Base-by-base conservation (phyloP, 2,329 filamentous ascomycete genomes). In the Aspergillus amoenus region DNA sequence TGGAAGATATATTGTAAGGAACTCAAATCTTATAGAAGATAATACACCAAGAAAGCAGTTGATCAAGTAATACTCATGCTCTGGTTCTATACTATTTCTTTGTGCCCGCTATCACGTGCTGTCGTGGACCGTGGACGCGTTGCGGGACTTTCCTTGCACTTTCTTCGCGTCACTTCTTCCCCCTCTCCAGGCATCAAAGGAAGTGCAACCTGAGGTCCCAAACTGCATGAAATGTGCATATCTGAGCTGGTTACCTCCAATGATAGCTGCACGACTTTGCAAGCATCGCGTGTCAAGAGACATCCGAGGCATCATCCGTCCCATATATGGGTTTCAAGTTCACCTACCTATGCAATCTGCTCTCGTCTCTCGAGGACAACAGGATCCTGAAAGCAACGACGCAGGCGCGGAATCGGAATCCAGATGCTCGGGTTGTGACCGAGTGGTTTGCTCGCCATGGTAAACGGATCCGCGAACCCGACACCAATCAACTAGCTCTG, bases 381-480 rank as follows among this genome's bases (percentile, higher is more conserved):
- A 66, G 70, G 69, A 64, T 65, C 34, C 40, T 71, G 22, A 77
- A 75, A 57, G 69, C 68, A 7, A 59, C 69, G 4, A 70, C 69
- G 7, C 59, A 68, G 12, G 62, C 69, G 17, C 70, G 55, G 55
- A 65, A 57, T 40, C 62, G 64, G 13, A 65, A 71, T 57, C 70
- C 60, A 62, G 75, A 64, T 70, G 76, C 64, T 70, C 79, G 74
- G n/a, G 74, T 73, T 5, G 79, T 91, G 37, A 68, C 76, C 9
- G 71, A 78, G 27, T 97, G 93, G 92, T 94, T 95, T 72, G 69
- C 71, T 13, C 75, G 78, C 1, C 83, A 96, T 69, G 83, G 83
- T 5, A 71, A 73, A 15, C 73, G 74, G 1, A 80, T 96, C 15
- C 76, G 87, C 67, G 77, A 80, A 0, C 75, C 83, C 7, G 78